Evolutionary conservation across 2,329 filamentous ascomycete genomes (phyloP), one percentile per base, ranked within the genome.

Genomic region (Cladophialophora yegresii): DNA sequence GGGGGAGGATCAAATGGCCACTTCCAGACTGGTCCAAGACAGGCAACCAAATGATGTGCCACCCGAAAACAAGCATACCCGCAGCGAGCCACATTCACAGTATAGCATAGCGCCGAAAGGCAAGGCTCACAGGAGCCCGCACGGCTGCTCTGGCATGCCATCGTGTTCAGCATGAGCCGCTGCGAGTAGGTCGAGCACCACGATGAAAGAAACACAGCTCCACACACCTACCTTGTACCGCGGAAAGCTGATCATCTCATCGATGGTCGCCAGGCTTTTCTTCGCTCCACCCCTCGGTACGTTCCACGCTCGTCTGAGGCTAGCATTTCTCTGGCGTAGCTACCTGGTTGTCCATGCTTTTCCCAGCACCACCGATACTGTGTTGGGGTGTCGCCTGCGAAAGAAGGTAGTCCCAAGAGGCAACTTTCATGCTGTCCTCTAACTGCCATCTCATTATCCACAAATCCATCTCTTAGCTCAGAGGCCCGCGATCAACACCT

Each of bases 171-270:
- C 16, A 43, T 33, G 26, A 58, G 16, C 13, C 23, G 9, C 22
- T 1, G 4, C 13, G 43, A 30, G 8, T 13, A 22, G 40, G 13
- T 30, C 7, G n/a, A 10, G 23, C 47, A 50, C 12, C 3, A 10
- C 12, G 6, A 23, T n/a, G n/a, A n/a, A n/a, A n/a, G 30, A 8
- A 58, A 12, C 4, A n/a, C 8, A 50, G 26, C 20, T 50, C 16
- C 30, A 70, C 81, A 73, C 79, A 83, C 64, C 73, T 80, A 61
- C 81, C 81, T 5, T 77, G 80, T 9, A 82, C 75, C 0, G 82
- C 13, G 83, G 72, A 47, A 83, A 76, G 0, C 81, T 80, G 23
- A 79, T 77, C 68, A 83, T 76, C 72, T 83, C 82, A 60, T 80
- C 59, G 13, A 40, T 40, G 30, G 7, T 13, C 36, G n/a, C 56